Evolutionary conservation across 805 yeast genomes (phyloP).

Genomic region (Kregervanrija fluxuum): DNA sequence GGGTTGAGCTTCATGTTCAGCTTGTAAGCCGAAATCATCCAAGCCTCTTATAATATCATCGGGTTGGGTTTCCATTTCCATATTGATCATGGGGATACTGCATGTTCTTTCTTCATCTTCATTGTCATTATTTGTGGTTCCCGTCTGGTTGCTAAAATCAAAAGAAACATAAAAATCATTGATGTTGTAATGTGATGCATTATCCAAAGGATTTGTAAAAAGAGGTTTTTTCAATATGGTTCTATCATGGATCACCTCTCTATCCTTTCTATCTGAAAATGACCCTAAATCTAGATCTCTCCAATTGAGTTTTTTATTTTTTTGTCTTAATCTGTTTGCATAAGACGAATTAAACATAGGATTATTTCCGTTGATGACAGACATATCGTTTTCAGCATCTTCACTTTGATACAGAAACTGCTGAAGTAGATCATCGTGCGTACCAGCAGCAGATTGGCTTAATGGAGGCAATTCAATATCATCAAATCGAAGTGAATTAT

Average conservation of each 20-base stretch:
- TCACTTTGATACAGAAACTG: conserved; percentile 22
- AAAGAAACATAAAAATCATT: conserved; percentile 1
- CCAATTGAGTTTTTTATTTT: conserved; percentile 25
- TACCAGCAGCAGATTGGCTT: conserved; percentile 10
- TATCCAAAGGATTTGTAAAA: conserved; percentile 1
- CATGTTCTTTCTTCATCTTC: too few species aligned
- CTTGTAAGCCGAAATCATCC: too few species aligned
- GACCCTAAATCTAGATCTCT: conserved; percentile 23
- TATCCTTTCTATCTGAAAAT: conserved; percentile 10
- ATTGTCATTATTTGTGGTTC: too few species aligned
- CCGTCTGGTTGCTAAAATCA: not conserved
- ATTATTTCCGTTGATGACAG: conserved; percentile 17
- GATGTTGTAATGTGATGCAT: not conserved
- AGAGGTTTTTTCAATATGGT: conserved; percentile 21
- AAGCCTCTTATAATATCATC: too few species aligned
- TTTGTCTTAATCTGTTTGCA: conserved; percentile 20
- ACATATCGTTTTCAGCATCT: conserved; percentile 22
- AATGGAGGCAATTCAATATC: conserved; percentile 24
- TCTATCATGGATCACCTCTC: conserved; percentile 15
- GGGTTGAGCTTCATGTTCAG: too few species aligned
- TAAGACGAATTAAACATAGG: conserved; percentile 24
- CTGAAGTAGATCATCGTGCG: conserved; percentile 18
- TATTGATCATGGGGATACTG: too few species aligned
- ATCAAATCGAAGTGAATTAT: conserved; percentile 24
- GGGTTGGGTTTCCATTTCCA: too few species aligned